Conservation (phyloP, 73 alveolate genomes). For the Paramecium sonneborni region DNA sequence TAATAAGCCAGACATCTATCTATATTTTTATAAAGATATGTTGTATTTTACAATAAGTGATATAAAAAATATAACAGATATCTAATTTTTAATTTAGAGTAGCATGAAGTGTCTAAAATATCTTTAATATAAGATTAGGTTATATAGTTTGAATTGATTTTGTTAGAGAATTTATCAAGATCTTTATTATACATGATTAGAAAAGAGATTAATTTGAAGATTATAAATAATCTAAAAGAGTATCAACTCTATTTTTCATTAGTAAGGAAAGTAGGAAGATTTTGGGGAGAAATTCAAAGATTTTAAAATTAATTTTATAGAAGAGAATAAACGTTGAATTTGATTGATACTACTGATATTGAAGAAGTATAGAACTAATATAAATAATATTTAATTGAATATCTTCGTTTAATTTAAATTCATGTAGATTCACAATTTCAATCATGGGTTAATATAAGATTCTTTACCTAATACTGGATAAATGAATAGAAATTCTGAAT, state of each 20-base stretch:
- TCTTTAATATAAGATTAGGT: constrained; percentile 45
- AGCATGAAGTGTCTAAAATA: constrained; percentile 55
- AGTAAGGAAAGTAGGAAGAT: not conserved
- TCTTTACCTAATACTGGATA: constrained; percentile 4
- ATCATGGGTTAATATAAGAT: not conserved
- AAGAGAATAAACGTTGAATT: not conserved
- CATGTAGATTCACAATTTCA: not conserved
- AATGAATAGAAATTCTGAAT: not conserved
- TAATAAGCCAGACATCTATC: not conserved
- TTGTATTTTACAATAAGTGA: constrained; percentile 16
- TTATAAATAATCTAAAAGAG: constrained; percentile 51
- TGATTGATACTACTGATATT: not conserved
- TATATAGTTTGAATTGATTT: not conserved
- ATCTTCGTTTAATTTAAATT: not conserved
- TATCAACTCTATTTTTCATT: constrained; percentile 7
- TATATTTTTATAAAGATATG: not conserved
- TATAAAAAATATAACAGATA: constrained; percentile 34
- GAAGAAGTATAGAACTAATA: not conserved
- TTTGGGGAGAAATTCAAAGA: constrained; percentile 54
- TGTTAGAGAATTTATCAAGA: not conserved
- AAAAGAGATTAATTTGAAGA: constrained; percentile 56
- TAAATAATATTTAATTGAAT: not conserved
- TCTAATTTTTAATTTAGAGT: constrained; percentile 46
- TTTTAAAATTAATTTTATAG: constrained; percentile 48
- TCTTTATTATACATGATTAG: not conserved